phyloP scores from a whole-genome alignment of 225 moss, liverwort and hornwort species.

The Antitrichia curtipendula region DNA sequence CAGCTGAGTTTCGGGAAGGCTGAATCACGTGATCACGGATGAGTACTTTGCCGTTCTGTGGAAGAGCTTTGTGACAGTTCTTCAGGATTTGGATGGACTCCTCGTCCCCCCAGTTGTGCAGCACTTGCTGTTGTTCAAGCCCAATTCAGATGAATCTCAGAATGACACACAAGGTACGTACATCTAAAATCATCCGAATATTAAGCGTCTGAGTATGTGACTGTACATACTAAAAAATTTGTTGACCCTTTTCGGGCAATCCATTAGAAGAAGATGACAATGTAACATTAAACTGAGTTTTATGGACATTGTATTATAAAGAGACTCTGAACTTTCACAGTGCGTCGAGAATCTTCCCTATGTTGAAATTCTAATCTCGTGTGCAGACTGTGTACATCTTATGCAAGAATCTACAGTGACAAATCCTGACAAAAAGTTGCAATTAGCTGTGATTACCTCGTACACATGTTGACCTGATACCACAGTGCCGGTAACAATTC shows the following conservation, averaged over 20 bases:
- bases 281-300: no score
- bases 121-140: not conserved
- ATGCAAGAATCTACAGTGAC: not conserved
- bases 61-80: constrained; percentile 5
- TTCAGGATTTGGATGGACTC: constrained; percentile 3
- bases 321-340: not conserved
- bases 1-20: not conserved
- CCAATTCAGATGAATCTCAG: not conserved
- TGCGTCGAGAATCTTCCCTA: not conserved
- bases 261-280: not conserved
- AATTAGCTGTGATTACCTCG: not conserved
- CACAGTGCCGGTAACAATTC: not conserved
- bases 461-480: no score
- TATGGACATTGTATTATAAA: not conserved
- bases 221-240: not conserved
- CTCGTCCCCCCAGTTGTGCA: constrained; percentile 21
- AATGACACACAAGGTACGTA: no score
- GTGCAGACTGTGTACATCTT: not conserved
- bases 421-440: not conserved
- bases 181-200: not conserved
- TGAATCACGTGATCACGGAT: constrained; percentile 8
- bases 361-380: not conserved
- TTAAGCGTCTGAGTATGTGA: no score
- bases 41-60: constrained; percentile 3
- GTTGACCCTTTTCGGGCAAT: not conserved